Percentiles rank a stretch among this genome's conserved stretches.
phyloP scores from a whole-genome alignment of 1,284 basidiomycete genomes.

The Golubevia sp. region DNA sequence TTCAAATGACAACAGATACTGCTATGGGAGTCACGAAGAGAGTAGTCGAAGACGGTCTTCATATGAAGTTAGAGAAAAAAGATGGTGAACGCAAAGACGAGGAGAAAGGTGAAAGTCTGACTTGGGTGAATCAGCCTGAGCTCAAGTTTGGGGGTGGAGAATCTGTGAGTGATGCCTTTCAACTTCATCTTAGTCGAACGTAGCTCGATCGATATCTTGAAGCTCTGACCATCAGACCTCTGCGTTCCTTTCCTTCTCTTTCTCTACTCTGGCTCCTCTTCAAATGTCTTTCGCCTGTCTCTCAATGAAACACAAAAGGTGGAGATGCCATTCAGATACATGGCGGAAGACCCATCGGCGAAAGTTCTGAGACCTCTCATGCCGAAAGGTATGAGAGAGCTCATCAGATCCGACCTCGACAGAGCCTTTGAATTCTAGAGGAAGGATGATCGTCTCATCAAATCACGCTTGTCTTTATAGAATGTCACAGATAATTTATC shows the following conservation, averaged over 20 bases:
- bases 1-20: constrained; percentile 99
- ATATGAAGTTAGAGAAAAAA: constrained; percentile 32
- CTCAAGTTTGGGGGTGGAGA: constrained; percentile 48
- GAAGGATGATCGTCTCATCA: too few species aligned
- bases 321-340: constrained; percentile 49
- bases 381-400: constrained; percentile 41
- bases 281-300: not conserved
- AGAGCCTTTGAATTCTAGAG: constrained; percentile 43
- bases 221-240: too few species aligned
- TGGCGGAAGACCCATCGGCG: constrained; percentile 17
- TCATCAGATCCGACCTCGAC: constrained; percentile 35
- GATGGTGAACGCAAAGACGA: constrained; percentile 9
- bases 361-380: constrained; percentile 24
- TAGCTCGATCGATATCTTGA: too few species aligned
- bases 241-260: too few species aligned
- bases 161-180: constrained; percentile 24
- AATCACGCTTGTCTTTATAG: too few species aligned
- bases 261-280: not conserved
- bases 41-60: constrained; percentile 72
- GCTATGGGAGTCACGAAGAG: constrained; percentile 89
- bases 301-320: constrained; percentile 10
- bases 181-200: too few species aligned
- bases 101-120: constrained; percentile 10
- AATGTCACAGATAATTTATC: too few species aligned
- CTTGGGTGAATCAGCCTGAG: constrained; percentile 51